Evolutionary conservation across 345 rosid genomes (phyloP).

Genomic region (Aegle marmelos): DNA sequence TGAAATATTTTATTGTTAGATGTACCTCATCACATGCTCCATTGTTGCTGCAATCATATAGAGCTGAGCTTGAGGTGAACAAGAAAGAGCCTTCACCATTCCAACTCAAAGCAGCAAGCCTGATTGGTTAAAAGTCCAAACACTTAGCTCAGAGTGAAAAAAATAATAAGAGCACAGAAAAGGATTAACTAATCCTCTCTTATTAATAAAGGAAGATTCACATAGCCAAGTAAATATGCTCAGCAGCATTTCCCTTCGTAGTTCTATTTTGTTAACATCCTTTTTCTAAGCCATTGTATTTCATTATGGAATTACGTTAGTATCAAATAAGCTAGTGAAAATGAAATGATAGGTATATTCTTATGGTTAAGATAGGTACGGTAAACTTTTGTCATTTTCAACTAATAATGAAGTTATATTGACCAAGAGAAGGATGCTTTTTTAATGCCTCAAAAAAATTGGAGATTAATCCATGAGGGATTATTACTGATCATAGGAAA

Average conservation of each 20-base stretch:
- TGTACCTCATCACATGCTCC: slow-evolving; percentile 80
- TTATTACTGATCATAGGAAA: background rate
- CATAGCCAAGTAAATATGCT: background rate
- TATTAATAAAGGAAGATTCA: background rate
- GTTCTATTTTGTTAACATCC: background rate
- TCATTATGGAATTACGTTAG: background rate
- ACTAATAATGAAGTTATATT: background rate
- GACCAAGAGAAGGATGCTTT: background rate
- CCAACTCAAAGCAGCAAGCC: slow-evolving; percentile 88
- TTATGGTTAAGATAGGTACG: background rate
- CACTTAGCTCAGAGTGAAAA: background rate
- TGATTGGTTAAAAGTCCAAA: slow-evolving; percentile 28
- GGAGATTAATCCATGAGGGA: background rate
- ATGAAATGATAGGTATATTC: background rate
- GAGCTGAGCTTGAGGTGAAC: slow-evolving; percentile 90
- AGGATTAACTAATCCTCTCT: background rate
- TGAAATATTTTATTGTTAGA: background rate
- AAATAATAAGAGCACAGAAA: background rate
- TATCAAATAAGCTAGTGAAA: background rate
- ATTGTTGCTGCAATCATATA: slow-evolving; percentile 72
- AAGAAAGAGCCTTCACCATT: slow-evolving; percentile 83
- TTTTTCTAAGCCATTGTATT: background rate
- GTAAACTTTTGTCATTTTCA: background rate
- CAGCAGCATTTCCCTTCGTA: background rate
- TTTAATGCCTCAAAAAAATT: background rate